Base-by-base conservation (phyloP, 192 early-diverging fungal species). In the Backusella tuberculispora region DNA sequence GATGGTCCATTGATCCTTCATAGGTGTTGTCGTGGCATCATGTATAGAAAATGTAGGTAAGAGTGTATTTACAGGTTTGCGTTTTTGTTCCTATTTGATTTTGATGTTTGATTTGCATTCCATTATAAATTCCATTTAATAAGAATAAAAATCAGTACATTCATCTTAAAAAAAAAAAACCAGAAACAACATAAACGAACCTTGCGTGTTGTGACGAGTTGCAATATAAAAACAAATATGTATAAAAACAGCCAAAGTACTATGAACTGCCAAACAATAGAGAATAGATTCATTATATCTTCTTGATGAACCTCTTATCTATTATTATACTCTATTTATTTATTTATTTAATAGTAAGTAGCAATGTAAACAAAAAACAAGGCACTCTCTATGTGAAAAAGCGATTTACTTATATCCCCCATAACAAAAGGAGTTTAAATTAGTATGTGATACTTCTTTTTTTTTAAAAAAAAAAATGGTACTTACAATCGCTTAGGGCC, bases 171-270 rank as follows among this genome's bases (percentile, higher is more conserved):
- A 6, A 63, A 19, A 71, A 6, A 1, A 47, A 21, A 42, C 10
- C 15, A 24, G 5, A 37, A 43, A 10, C 8, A 38, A n/a, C 7
- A 68, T 38, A 29, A 34, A 34, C 13, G 43, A 24, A 73, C 65
- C 40, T 46, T 71, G 47, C 65, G 46, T 41, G 41, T 73, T 14
- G 48, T 73, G 24, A 73, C 63, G 21, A 63, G 37, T 45, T 74
- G 40, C 19, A 76, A 10, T 2, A 66, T 12, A 70, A 76, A 76
- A 17, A 64, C 66, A 34, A 76, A 10, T 13, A 60, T 64, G 73
- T 80, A 80, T 43, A 80, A 53, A 56, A 73, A 50, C 12, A n/a
- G 24, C 79, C 79, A 80, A 7, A 80, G 40, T 56, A 64, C 19
- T 17, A 76, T 38, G 34, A 80, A 80, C 29, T 80, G 75, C 50